Base-by-base conservation (phyloP, 2,329 filamentous ascomycete species). In the Emergomyces orientalis region DNA sequence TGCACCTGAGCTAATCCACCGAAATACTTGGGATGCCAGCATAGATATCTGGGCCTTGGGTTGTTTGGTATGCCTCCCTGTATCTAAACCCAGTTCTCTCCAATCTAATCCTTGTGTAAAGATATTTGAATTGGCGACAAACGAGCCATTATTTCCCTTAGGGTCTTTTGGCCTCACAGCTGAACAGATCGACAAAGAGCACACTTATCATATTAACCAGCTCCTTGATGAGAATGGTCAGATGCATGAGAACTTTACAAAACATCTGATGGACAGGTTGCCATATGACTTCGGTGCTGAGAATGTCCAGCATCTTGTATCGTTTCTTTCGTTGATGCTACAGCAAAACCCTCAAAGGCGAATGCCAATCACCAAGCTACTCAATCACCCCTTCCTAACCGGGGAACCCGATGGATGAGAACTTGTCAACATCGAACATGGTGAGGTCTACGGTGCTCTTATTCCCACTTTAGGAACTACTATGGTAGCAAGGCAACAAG, bases 21-120 rank as follows among this genome's bases (percentile, higher is more conserved):
- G 25, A 30, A 37, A 63, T 34, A 19, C 47, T 2, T 70, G 67
- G 65, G 62, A 68, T 62, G 47, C 32, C 27, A 58, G 37, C 1
- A 65, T 68, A 22, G 68, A 70, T 59, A 66, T 68, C 43, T 70
- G 68, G 69, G 45, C 64, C 51, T 60, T 69, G 62, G 67, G 65
- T 25, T 70, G 67, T 51, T 63, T 69, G 63, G 68, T 70, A 67
- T 63, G 65, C 25, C 59, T 8, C 37, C 14, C 61, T 59, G 19
- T 37, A 58, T 22, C 45, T 41, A 47, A 60, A 59, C 62, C n/a
- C 27, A 62, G 49, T 61, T 32, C 25, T 52, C 47, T n/a, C 47
- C 17, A 14, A 47, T 47, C 57, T 63, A 60, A 63, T 47, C 47
- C 19, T 60, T 47, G 34, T 45, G 30, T 27, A 54, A 37, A 69